Conservation (phyloP, 148 eudicot genomes). For the Chenopodium formosanum region DNA sequence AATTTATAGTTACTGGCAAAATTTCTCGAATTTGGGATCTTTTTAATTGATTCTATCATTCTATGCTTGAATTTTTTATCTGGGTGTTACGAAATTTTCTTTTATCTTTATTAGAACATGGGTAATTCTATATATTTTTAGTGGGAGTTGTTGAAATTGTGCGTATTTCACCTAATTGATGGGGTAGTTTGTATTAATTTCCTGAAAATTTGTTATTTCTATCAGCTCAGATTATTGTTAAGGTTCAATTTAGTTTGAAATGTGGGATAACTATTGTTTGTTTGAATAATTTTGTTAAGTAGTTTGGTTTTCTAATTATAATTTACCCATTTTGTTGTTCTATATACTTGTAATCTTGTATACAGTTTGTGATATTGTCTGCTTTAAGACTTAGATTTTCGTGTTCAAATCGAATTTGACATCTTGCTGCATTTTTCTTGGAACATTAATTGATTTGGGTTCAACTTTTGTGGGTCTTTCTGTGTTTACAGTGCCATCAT, state of each 20-base stretch:
- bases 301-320: no score
- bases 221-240: neutral
- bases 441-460: neutral
- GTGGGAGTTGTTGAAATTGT: neutral
- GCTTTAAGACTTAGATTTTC: neutral
- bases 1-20: no score
- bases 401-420: neutral
- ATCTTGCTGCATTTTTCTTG: neutral
- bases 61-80: no score
- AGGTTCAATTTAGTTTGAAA: neutral
- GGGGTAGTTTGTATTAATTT: no score
- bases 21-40: neutral
- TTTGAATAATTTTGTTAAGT: neutral
- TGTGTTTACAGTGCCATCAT: constrained; percentile 34
- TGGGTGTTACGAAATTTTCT: neutral
- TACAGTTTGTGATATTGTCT: neutral
- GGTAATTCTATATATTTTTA: neutral
- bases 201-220: no score
- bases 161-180: neutral
- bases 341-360: no score
- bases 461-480: neutral
- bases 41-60: no score
- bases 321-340: neutral
- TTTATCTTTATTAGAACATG: neutral
- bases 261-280: neutral